These are phyloP conservation scores for Aspergillus campestris DNA, from an alignment of 495 filamentous ascomycete genomes.

Conservation along the genomic window DNA sequence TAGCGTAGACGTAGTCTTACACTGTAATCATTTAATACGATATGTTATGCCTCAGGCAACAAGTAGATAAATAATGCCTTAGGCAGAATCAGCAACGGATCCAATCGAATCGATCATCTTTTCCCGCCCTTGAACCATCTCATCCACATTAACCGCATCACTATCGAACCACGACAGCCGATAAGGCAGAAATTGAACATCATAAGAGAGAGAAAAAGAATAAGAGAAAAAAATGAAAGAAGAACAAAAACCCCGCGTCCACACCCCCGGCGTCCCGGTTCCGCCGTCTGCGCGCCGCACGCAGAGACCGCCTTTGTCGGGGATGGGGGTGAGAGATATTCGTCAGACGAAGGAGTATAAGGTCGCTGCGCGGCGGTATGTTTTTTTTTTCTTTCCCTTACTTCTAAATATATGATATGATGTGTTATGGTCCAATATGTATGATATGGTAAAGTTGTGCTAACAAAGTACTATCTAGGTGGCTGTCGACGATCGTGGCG, in stretches of 20 bases:
- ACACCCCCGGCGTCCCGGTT: slow-evolving; percentile 11
- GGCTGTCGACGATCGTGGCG: slow-evolving; percentile 25
- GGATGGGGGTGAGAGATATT: slow-evolving; percentile 10
- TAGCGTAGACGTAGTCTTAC: no score
- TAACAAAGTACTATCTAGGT: slow-evolving; percentile 9
- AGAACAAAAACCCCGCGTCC: not conserved
- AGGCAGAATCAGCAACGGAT: no score
- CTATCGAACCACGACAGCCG: not conserved
- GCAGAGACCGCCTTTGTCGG: not conserved
- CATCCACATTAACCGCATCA: not conserved
- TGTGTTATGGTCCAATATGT: not conserved
- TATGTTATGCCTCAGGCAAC: no score
- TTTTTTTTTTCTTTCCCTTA: not conserved
- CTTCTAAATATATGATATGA: not conserved
- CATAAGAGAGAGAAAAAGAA: slow-evolving; percentile 3
- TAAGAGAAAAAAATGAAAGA: not conserved
- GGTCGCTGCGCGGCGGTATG: slow-evolving; percentile 16
- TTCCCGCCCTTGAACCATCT: not conserved
- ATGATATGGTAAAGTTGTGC: not conserved
- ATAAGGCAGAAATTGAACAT: not conserved
- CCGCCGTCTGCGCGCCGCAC: slow-evolving; percentile 1
- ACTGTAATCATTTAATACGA: no score
- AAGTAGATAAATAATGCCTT: no score
- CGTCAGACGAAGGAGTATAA: slow-evolving; percentile 27
- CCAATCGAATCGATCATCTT: no score